Conservation (phyloP, 805 yeast species). For the Wickerhamiella domercqiae region DNA sequence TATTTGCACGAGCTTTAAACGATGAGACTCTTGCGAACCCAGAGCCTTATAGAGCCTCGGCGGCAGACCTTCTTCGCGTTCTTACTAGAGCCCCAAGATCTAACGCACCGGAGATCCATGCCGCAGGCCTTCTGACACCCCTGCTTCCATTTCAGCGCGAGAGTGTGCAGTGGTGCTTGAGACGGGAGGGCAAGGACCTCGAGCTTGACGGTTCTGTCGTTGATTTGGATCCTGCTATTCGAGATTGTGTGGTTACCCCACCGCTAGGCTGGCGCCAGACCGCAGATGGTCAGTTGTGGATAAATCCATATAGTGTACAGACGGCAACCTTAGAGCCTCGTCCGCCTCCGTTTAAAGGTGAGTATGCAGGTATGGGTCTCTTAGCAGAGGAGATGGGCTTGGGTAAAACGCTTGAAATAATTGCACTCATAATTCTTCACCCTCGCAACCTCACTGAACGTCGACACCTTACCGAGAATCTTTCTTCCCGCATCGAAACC, state of each 20-base stretch:
- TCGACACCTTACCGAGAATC: background rate
- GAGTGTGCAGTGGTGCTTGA: constrained; percentile 25
- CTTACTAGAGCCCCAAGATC: constrained; percentile 6
- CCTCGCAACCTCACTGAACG: constrained; percentile 35
- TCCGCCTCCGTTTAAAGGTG: constrained; percentile 1
- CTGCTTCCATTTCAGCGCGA: constrained; percentile 24
- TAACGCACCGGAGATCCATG: constrained; percentile 7
- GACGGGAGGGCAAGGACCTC: constrained; percentile 23
- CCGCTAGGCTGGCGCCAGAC: constrained; percentile 18
- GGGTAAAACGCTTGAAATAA: constrained; percentile 83
- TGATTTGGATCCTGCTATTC: constrained; percentile 12
- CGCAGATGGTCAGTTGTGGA: constrained; percentile 15
- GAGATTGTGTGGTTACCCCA: constrained; percentile 15
- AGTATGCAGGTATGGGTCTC: constrained; percentile 40
- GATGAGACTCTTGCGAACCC: constrained; percentile 10
- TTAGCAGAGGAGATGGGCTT: constrained; percentile 95
- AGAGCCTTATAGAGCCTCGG: constrained; percentile 5
- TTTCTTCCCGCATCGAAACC: background rate
- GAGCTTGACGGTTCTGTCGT: constrained; percentile 8
- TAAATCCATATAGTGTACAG: constrained; percentile 17
- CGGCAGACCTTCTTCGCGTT: constrained; percentile 8
- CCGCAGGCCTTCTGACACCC: constrained; percentile 6
- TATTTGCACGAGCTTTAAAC: constrained; percentile 9
- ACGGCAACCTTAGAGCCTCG: constrained; percentile 6
- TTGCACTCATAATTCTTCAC: constrained; percentile 49